Evolutionary conservation across 805 yeast species (phyloP), one percentile per base, ranked within the genome.

Genomic region (Candida namnaoensis): DNA sequence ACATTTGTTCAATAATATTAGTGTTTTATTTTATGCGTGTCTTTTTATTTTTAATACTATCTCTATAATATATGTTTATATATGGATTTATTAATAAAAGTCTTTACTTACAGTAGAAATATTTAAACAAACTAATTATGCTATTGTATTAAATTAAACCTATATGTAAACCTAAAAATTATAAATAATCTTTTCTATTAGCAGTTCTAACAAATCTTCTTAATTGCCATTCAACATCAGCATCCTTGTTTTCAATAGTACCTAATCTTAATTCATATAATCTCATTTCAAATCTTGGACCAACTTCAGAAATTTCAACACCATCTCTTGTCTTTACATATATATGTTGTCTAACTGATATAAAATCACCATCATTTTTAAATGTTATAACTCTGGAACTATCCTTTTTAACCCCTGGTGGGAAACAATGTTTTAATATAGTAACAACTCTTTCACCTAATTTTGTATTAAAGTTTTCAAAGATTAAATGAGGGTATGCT

Each of bases 271-370:
- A 66, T 61, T 91, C 97, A 60, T 79, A 93, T 49, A 93, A 66
- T 58, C 88, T 77, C 98, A 93, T 90, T 64, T 93, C 99, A 54
- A 93, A 93, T 47, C 99, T 71, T n/a, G 99, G 99, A 0, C 99
- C 99, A 33, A 93, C 84, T 60, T 93, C 99, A 44, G 96, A 90
- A 43, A 93, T 64, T 60, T 93, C 98, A 2, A 88, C 96, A 32
- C 79, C 74, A 47, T 88, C 96, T 51, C 82, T 81, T 0, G 96
- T 88, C 57, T 78, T 82, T 5, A 88, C 96, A 59, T 85, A 93
- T 1, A 93, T 83, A 58, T 93, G 99, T 57, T 93, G 99, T 62
- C 99, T 76, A 5, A 93, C 97, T 46, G 88, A 78, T 46, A 93
- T 91, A 57, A 79, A 93, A 64, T 93, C 99, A 38, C 88, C 95